Conservation (phyloP, 2,329 filamentous ascomycete species). For the Penicillium hordei region DNA sequence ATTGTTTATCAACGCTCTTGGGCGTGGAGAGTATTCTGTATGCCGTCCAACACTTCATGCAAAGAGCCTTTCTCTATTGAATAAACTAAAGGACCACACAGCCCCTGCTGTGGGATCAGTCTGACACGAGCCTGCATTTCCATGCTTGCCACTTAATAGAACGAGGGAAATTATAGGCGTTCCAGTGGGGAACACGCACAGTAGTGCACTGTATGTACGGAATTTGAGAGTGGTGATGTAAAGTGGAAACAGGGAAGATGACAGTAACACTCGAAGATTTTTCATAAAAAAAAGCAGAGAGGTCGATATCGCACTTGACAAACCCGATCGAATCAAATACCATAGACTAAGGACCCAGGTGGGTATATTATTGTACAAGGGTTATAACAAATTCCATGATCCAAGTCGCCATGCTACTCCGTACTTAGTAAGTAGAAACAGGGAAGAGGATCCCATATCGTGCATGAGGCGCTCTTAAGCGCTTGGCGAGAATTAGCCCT, state of each 20-base stretch:
- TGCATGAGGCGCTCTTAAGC: constrained; percentile 24
- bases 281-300: not conserved
- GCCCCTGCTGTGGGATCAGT: constrained; percentile 2
- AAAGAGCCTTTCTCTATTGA: not conserved
- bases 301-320: constrained; percentile 13
- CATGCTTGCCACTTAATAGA: constrained; percentile 9
- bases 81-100: not conserved
- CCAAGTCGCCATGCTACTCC: not conserved
- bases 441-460: constrained; percentile 13
- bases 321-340: constrained; percentile 13
- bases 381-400: not conserved
- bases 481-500: constrained; percentile 5
- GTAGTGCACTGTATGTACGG: constrained; percentile 4
- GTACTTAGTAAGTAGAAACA: not conserved
- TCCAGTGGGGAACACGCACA: constrained; percentile 8
- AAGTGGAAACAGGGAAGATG: not conserved
- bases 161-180: not conserved
- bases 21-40: not conserved
- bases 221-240: not conserved
- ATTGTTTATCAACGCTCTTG: constrained; percentile 5
- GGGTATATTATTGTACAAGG: not conserved
- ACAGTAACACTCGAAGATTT: not conserved
- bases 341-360: not conserved
- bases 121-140: constrained; percentile 19
- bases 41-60: not conserved